Evolutionary conservation across 2,329 filamentous ascomycete genomes (phyloP), one percentile per base, ranked within the genome.

Genomic region (Aspergillus quadricinctus): DNA sequence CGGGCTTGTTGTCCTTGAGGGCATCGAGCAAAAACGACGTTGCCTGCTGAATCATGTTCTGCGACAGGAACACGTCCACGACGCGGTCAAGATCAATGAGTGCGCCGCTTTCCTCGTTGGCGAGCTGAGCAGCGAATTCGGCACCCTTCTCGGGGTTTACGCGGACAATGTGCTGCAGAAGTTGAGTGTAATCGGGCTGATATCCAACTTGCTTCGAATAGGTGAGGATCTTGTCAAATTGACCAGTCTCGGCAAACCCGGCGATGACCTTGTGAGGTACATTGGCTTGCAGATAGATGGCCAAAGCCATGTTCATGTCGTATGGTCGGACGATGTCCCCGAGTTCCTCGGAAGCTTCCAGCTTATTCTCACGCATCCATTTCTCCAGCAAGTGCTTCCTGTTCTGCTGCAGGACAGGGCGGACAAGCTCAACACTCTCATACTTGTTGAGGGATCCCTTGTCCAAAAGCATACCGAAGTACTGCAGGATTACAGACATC

Each of bases 21-120:
- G 92, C 93, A 76, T 99, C 94, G 27, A 99, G 84, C 52, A 99
- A 79, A 83, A 99, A 99, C n/a, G 93, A 92, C 2, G 95, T 99
- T 7, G 93, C 93, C 75, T 96, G 92, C 73, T 97, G 95, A 50
- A 97, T 85, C 92, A 97, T 94, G 68, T 92, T 92, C 75, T 99
- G 94, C 9, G 92, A 92, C 76, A 97, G 89, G 87, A 99, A 99
- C 57, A 99, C 92, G 73, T 99, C 94, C 50, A 97, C 91, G 25
- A 97, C 92, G 49, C 93, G 90, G 71, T 96, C 91, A 56, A 97
- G 85, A 66, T 97, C 94, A 63, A 99, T 88, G 57, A 97, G 79
- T 25, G 92, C 88, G 27, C 91, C 92, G 58, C 87, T 86, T 70
- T 96, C 90, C 66, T 94, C 88, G 73, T 94, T 96, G 46, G 90